Base-by-base conservation (phyloP, 192 early-diverging fungal species). In the Coemansia sp. region DNA sequence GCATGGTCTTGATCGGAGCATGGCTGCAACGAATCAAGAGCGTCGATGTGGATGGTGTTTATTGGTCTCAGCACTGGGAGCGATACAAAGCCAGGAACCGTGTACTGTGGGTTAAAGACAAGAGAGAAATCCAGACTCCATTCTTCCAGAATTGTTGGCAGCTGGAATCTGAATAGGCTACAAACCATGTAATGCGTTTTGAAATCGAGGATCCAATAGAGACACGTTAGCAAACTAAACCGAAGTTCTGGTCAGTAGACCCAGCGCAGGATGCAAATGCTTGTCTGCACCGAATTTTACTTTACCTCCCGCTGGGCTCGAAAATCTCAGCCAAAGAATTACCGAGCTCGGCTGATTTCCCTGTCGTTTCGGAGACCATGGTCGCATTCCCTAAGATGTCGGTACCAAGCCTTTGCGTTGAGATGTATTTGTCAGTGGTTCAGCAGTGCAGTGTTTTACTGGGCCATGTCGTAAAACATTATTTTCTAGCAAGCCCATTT, bases 71-170 rank as follows among this genome's bases (percentile, higher is more conserved):
- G 20, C 0, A 34, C 62, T 30, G 77, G 68, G 12, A 40, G 45
- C 7, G 55, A 8, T 3, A 73, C 36, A 16, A 45, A 45, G 7
- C 3, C 34, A 7, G 72, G 54, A 20, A 68, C 49, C 0, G n/a
- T 48, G 30, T 80, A 63, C 16, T 42, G 33, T 3, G 77, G 69
- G 17, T 58, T 58, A 33, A 71, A 80, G 5, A 42, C 58, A 16
- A 80, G 69, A 11, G 59, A 60, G 30, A 80, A 63, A 7, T 57
- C 48, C 3, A 58, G 63, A 7, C 31, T 31, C 72, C 68, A 75
- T 42, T 80, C 77, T 30, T 68, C 72, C n/a, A 45, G 63, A 14
- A 68, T 17, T 0, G 49, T 48, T 8, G 77, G 77, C 11, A 63
- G 64, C 51, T 49, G 28, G 54, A 66, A 80, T 4, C 51, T 65